Evolutionary conservation across 108 stramenopile genomes (phyloP), one percentile per base, ranked within the genome.

Genomic region (Conticribra weissflogii): DNA sequence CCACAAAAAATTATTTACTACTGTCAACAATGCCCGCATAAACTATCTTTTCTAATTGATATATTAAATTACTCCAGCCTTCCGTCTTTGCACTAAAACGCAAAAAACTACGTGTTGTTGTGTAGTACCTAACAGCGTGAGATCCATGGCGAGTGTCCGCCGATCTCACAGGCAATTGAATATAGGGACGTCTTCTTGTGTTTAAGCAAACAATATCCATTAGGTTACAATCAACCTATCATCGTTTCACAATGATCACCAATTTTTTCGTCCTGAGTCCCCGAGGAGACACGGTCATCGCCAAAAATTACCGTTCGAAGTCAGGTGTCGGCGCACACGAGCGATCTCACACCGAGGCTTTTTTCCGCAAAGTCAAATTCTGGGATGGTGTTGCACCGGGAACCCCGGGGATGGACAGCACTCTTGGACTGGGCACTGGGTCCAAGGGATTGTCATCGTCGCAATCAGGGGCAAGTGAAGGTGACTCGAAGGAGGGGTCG

Each of bases 261-360:
- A 96, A 98, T 67, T 98, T 99, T 80, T 99, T 98, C 72, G 92
- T 99, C 19, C 71, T 99, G 54, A 96, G 95, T 50, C 98, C 99
- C 22, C 84, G 99, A 15, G 99, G 99, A 46, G 99, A 99, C 87
- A 98, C 98, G 9, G 98, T 99, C 70, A 97, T 99, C 58, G 90
- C 93, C 63, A 97, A 97, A 82, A 84, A 88, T 29, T 96, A 96
- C 66, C 88, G 97, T 2, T 90, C 81, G 52, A 89, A 95, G 47
- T 72, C 83, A 16, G 78, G 70, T 4, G 72, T 85, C 21, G 83
- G 86, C 19, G 88, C 89, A 9, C 91, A 96, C 68, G 91, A 96
- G 52, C 79, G 91, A 59, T 87, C 86, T 48, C 91, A 91, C 74
- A 91, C 96, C 55, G 97, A 99, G 77, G 92, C 92, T 27, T 96